Evolutionary conservation across 73 alveolate genomes (phyloP).

Genomic region (Tetrahymena thermophila): DNA sequence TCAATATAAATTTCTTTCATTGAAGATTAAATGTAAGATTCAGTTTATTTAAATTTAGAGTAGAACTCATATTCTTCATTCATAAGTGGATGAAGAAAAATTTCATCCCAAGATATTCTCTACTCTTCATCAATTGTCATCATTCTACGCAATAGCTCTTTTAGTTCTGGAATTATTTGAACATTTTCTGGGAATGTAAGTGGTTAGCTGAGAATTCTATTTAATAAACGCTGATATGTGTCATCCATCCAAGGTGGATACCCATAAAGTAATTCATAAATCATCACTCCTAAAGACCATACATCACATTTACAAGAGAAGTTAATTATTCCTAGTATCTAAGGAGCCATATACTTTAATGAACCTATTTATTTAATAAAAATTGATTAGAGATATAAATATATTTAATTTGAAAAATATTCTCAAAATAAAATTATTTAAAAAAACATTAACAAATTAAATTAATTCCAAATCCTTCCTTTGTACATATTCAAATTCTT

Average conservation of each 20-base stretch:
- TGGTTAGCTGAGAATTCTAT: background rate
- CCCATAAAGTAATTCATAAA: constrained; percentile 30
- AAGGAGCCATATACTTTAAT: background rate
- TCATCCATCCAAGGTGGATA: constrained; percentile 39
- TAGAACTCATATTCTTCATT: background rate
- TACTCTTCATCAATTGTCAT: background rate
- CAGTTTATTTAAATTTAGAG: background rate
- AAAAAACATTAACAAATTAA: too few relatives aligned
- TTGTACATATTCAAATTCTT: too few relatives aligned
- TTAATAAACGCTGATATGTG: background rate
- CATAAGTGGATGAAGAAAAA: background rate
- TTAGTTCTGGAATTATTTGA: background rate
- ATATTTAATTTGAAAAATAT: too few relatives aligned
- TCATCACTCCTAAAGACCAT: constrained; percentile 39
- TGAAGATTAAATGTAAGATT: background rate
- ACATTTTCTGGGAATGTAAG: background rate
- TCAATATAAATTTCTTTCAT: background rate
- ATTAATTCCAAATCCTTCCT: too few relatives aligned
- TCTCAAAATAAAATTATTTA: too few relatives aligned
- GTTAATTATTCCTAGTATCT: background rate
- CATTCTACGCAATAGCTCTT: background rate
- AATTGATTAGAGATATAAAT: too few relatives aligned
- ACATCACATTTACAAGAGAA: constrained; percentile 42
- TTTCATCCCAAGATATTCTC: background rate
- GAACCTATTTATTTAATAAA: background rate